These are phyloP conservation scores for Pseudocercospora macadamiae DNA, from an alignment of 2,329 filamentous ascomycete genomes.

Conservation along the genomic window DNA sequence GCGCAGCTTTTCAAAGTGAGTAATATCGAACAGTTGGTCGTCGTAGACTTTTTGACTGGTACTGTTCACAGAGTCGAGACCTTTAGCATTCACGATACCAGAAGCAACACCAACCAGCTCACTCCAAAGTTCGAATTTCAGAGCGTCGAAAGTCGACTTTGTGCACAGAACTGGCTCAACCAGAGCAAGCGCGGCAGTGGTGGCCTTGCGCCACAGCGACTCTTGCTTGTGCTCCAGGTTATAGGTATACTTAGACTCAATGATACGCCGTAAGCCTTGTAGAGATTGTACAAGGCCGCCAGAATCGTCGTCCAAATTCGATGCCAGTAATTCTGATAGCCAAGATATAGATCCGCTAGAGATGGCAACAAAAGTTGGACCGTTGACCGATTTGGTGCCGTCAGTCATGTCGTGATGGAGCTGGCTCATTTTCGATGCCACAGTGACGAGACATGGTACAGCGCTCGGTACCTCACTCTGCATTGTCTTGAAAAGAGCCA, in stretches of 20 bases:
- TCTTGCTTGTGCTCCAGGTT: constrained; percentile 69
- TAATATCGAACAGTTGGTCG: constrained; percentile 82
- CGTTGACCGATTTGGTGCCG: constrained; percentile 25
- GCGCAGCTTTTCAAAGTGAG: constrained; percentile 69
- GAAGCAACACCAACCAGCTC: constrained; percentile 44
- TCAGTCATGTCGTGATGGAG: constrained; percentile 62
- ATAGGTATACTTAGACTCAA: constrained; percentile 81
- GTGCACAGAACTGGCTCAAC: constrained; percentile 53
- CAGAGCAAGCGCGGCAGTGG: constrained; percentile 69
- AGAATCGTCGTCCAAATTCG: constrained; percentile 67
- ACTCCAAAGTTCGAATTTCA: constrained; percentile 51
- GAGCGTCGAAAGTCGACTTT: constrained; percentile 29
- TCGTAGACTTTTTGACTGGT: constrained; percentile 48
- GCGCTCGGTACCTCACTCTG: constrained; percentile 63
- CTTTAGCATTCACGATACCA: constrained; percentile 43
- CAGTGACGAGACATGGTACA: constrained; percentile 62
- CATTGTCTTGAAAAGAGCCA: constrained; percentile 69
- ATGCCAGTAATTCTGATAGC: constrained; percentile 61
- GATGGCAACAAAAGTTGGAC: constrained; percentile 83
- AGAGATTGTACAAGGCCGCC: constrained; percentile 69
- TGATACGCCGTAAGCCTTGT: constrained; percentile 67
- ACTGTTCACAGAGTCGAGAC: constrained; percentile 36
- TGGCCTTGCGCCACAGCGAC: constrained; percentile 80
- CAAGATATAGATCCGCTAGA: constrained; percentile 79
- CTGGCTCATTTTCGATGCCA: constrained; percentile 71